These are phyloP conservation scores for Diaporthe capsici DNA, from an alignment of 2,329 filamentous ascomycete species.

Conservation along the genomic window DNA sequence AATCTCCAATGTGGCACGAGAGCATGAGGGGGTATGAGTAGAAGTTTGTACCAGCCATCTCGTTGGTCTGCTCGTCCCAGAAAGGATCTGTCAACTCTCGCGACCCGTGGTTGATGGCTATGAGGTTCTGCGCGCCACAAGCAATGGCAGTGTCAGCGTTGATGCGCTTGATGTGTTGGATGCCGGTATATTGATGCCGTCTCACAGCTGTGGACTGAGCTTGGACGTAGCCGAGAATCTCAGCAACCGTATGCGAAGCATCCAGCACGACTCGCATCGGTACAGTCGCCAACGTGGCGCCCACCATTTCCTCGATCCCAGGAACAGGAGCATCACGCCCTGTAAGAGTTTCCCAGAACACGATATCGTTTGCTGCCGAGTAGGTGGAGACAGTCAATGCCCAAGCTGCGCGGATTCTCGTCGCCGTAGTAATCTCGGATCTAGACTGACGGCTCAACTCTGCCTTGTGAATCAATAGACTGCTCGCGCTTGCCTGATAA, in stretches of 20 bases:
- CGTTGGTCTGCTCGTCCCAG: background rate
- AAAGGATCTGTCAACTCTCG: slow-evolving; percentile 45
- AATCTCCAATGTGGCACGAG: slow-evolving; percentile 14
- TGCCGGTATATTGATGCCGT: slow-evolving; percentile 74
- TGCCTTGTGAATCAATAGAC: slow-evolving; percentile 62
- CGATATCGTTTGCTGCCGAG: background rate
- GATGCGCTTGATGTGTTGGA: slow-evolving; percentile 71
- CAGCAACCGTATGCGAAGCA: slow-evolving; percentile 55
- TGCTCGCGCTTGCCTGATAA: slow-evolving; percentile 51
- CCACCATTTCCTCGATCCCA: slow-evolving; percentile 31
- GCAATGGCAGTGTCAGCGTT: slow-evolving; percentile 63
- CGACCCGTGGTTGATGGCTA: slow-evolving; percentile 49
- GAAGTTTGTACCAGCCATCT: slow-evolving; percentile 12
- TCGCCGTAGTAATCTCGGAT: slow-evolving; percentile 55
- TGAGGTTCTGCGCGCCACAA: slow-evolving; percentile 4
- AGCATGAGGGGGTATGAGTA: slow-evolving; percentile 26
- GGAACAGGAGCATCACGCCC: slow-evolving; percentile 34
- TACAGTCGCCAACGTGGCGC: slow-evolving; percentile 68
- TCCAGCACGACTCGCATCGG: slow-evolving; percentile 66
- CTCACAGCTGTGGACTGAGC: slow-evolving; percentile 69
- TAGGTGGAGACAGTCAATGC: slow-evolving; percentile 13
- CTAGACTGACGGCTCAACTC: slow-evolving; percentile 49
- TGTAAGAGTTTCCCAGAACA: slow-evolving; percentile 24
- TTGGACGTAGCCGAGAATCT: slow-evolving; percentile 66
- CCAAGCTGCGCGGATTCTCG: slow-evolving; percentile 57